phyloP scores from a whole-genome alignment of 1,284 basidiomycete genomes.

The Fomitiporia mediterranea region DNA sequence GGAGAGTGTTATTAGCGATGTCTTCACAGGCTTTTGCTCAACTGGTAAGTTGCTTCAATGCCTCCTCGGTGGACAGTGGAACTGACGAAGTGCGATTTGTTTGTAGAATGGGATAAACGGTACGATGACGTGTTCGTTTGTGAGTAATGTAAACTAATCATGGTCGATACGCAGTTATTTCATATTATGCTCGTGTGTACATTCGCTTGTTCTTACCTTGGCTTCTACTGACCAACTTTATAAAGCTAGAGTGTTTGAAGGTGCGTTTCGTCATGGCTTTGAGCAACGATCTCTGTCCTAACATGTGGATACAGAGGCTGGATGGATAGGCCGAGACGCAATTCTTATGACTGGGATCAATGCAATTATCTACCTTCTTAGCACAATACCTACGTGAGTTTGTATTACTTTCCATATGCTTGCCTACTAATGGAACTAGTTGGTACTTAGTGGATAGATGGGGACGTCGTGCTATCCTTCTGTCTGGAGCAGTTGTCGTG shows the following conservation, averaged over 20 bases:
- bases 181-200: constrained; percentile 85
- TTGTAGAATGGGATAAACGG: constrained; percentile 85
- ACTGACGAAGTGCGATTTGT: background rate
- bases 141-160: constrained; percentile 4
- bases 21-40: constrained; percentile 96
- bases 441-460: constrained; percentile 95
- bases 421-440: constrained; percentile 35
- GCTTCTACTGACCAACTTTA: constrained; percentile 17
- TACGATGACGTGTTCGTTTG: constrained; percentile 30
- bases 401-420: background rate
- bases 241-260: constrained; percentile 78
- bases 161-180: constrained; percentile 60
- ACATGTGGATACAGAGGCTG: constrained; percentile 63
- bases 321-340: constrained; percentile 96
- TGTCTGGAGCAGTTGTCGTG: constrained; percentile 86
- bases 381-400: constrained; percentile 78
- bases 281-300: background rate
- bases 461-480: constrained; percentile 85
- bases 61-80: too few species aligned
- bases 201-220: constrained; percentile 18
- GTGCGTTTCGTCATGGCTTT: constrained; percentile 35
- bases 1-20: constrained; percentile 91
- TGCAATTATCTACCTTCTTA: constrained; percentile 80
- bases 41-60: constrained; percentile 49
- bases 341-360: constrained; percentile 98